phyloP scores from a whole-genome alignment of 2,329 filamentous ascomycete species.

The Basipetospora chlamydospora region DNA sequence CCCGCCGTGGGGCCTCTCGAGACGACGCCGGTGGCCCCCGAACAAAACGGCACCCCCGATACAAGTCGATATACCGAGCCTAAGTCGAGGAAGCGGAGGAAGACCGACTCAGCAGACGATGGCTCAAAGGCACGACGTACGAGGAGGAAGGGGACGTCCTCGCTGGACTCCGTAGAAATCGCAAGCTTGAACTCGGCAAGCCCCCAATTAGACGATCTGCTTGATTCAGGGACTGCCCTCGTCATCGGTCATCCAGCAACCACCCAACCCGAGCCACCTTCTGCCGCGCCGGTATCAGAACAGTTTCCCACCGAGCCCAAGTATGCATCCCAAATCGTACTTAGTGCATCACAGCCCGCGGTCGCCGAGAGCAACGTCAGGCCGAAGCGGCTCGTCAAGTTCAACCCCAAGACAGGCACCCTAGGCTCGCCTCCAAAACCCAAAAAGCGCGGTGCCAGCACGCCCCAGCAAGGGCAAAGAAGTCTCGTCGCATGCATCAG shows the following conservation, averaged over 20 bases:
- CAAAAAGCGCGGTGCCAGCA: slow-evolving; percentile 27
- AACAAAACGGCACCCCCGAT: slow-evolving; percentile 10
- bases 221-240: too few species aligned
- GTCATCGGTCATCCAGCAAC: too few species aligned
- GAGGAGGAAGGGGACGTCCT: slow-evolving; percentile 9
- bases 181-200: background rate
- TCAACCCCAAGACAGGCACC: slow-evolving; percentile 47
- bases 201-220: too few species aligned
- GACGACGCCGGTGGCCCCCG: too few species aligned
- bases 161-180: background rate
- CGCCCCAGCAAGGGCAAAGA: background rate
- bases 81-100: slow-evolving; percentile 28
- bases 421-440: slow-evolving; percentile 45
- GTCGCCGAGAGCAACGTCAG: too few species aligned
- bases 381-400: slow-evolving; percentile 35
- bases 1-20: too few species aligned
- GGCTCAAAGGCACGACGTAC: slow-evolving; percentile 13
- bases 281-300: too few species aligned
- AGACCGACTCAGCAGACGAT: slow-evolving; percentile 18
- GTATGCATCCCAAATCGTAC: too few species aligned
- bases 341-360: too few species aligned
- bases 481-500: slow-evolving; percentile 36
- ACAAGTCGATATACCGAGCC: slow-evolving; percentile 10
- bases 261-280: too few species aligned
- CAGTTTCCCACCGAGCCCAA: too few species aligned